phyloP scores from a whole-genome alignment of 148 eudicot genomes.

The Dianthus caryophyllus region DNA sequence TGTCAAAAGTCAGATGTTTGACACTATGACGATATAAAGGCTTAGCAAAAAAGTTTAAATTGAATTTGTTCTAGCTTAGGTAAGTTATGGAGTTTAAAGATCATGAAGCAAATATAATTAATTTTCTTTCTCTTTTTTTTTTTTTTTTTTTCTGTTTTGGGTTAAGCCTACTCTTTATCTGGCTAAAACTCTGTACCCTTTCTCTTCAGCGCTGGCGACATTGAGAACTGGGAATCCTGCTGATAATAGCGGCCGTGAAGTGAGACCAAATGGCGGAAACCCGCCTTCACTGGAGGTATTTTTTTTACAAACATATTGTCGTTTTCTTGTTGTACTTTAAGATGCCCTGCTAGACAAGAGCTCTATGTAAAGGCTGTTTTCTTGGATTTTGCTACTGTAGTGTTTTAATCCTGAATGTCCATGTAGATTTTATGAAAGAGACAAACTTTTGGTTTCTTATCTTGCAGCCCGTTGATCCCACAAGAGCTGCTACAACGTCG shows the following conservation, averaged over 20 bases:
- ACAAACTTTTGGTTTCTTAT: constrained; percentile 6
- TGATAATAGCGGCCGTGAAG: constrained; percentile 29
- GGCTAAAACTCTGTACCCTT: not conserved
- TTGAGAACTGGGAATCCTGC: constrained; percentile 33
- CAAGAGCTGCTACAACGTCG: constrained; percentile 34
- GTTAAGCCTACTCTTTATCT: not conserved
- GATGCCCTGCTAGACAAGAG: not conserved
- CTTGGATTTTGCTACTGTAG: not conserved
- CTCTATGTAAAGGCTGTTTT: not conserved
- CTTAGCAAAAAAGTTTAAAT: not conserved
- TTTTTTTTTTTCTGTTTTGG: not conserved
- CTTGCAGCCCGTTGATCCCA: constrained; percentile 44
- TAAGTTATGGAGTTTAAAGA: not conserved
- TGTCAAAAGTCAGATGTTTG: too few relatives aligned
- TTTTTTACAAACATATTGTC: too few relatives aligned
- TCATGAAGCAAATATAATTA: too few relatives aligned
- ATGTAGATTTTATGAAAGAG: not conserved
- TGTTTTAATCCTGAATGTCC: not conserved
- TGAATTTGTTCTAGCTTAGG: not conserved
- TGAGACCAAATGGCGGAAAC: constrained; percentile 34
- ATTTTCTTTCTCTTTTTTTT: too few relatives aligned
- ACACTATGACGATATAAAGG: not conserved
- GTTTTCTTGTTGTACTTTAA: not conserved
- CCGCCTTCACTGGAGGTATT: constrained; percentile 40
- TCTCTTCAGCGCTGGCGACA: constrained; percentile 33